Evolutionary conservation across 2,329 filamentous ascomycete genomes (phyloP), one percentile per base, ranked within the genome.

Genomic region (Fusarium circinatum): DNA sequence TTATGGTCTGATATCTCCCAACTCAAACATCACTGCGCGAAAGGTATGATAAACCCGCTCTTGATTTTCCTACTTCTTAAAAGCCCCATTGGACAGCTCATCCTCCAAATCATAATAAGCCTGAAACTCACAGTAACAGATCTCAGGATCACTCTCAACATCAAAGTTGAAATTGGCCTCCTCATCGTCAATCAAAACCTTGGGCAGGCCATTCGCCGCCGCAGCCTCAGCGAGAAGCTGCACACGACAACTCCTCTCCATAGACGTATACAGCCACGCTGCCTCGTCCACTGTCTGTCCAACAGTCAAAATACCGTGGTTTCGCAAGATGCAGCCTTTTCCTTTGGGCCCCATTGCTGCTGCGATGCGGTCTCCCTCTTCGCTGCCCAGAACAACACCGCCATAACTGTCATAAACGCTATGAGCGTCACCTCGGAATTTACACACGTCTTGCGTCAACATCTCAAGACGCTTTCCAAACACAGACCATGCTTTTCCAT

Each of bases 211-310:
- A n/a, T 69, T 76, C 26, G 77, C 76, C 5, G 78, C 76, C 1
- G 79, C 78, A 17, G 79, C 75, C 61, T 82, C 78, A 15, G 79
- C 68, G 10, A 81, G 65, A 6, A 82, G 67, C 55, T 80, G 70
- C 22, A 79, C 63, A 17, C 89, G 86, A 78, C 92, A 94, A 17
- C 87, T 89, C 36, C 89, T 86, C 79, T 94, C 92, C 82, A 93
- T 86, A 10, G 90, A 83, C 1, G 89, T 90, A 79, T 92, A 93
- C 62, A 93, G 80, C 79, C 90, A 94, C 0, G 91, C 91, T 0
- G 92, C 92, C 80, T 94, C 92, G 73, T 94, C 92, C 4, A 94
- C 92, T 0, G 91, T 94, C 8, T 80, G 76, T 0, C 92, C 92
- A 0, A 93, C 91, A 0, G 91, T 94, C 56, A 94, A 76, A 18